These are phyloP conservation scores for Orychophragmus violaceus DNA, from an alignment of 345 rosid species.

Conservation along the genomic window DNA sequence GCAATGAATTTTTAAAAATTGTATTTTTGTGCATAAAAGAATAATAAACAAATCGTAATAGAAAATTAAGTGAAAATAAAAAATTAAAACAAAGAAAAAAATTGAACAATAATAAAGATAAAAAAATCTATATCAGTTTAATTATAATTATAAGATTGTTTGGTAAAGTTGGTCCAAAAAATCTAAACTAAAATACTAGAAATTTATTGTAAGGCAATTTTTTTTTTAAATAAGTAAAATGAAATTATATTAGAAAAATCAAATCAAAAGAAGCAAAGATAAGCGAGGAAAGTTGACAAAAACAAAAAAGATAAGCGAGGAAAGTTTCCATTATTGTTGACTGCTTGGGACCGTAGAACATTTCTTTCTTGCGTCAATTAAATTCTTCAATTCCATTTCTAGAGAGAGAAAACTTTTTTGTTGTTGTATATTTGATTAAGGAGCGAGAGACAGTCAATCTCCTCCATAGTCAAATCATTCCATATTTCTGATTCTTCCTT, in stretches of 20 bases:
- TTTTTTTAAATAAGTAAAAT: too few relatives aligned
- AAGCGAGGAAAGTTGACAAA: conserved; percentile 8
- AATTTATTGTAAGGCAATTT: too few relatives aligned
- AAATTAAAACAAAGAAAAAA: not conserved
- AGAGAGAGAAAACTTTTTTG: not conserved
- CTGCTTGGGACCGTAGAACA: conserved; percentile 14
- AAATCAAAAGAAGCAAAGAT: conserved; percentile 7
- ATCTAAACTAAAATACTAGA: too few relatives aligned
- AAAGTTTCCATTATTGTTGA: conserved; percentile 32
- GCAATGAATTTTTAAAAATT: not conserved
- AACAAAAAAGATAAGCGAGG: not conserved
- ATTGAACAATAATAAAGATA: too few relatives aligned
- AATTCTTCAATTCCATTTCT: conserved; percentile 5
- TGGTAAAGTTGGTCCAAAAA: too few relatives aligned
- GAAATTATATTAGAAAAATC: too few relatives aligned
- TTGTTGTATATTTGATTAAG: not conserved
- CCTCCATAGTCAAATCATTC: conserved; percentile 13
- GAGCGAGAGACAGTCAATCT: not conserved
- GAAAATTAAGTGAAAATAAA: not conserved
- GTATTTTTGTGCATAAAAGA: not conserved
- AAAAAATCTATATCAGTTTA: too few relatives aligned
- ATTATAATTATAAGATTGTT: too few relatives aligned
- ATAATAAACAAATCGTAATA: not conserved
- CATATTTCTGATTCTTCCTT: too few relatives aligned
- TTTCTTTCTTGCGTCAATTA: not conserved